Base-by-base conservation (phyloP, 208 protist species). In the Angomonas ambiguus region DNA sequence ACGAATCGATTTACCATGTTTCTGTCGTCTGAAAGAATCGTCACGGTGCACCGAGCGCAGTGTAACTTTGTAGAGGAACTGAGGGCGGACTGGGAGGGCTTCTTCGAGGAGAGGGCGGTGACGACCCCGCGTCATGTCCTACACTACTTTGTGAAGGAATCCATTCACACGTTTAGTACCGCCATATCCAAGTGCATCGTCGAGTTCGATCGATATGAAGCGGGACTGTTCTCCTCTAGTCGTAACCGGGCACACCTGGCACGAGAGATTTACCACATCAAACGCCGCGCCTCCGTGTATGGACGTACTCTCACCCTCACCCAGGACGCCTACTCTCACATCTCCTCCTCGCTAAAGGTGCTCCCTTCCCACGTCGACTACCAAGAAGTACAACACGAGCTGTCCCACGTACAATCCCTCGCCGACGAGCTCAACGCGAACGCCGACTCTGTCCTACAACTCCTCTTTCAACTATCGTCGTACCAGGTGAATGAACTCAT, bases 401-500 rank as follows among this genome's bases (percentile, higher is more conserved):
- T 88, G 11, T 75, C 82, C 28, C 81, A 93, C 67, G 80, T 90
- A 8, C 70, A 82, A 59, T 82, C 76, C 5, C 69, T 91, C 28
- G 75, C 83, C n/a, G 82, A 91, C 48, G 84, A 87, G 62, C 71
- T 91, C 10, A 89, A 80, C 76, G 72, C 76, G 4, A 90, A 91
- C 66, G 79, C 82, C 0, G 80, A 91, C 51, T 88, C 82, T 0
- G 78, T 87, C 20, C 69, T 93, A 56, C 80, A 91, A 69, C 71
- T 93, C 38, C 77, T 91, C 13, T 93, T 91, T 34, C 82, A 91
- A 67, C 67, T 91, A 8, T 91, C 82, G 16, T 91, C 82, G n/a
- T 93, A 89, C 62, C 81, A 93, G 72, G 80, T 89, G 34, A 95
- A 91, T 63, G 85, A 95, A 74, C 76, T 92, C 22, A 93, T 96